A percentile compares a stretch with the other conserved stretches of the same genome.
These are phyloP conservation scores for Hymenoscyphus repandus DNA, from an alignment of 2,329 filamentous ascomycete genomes.

Conservation along the genomic window DNA sequence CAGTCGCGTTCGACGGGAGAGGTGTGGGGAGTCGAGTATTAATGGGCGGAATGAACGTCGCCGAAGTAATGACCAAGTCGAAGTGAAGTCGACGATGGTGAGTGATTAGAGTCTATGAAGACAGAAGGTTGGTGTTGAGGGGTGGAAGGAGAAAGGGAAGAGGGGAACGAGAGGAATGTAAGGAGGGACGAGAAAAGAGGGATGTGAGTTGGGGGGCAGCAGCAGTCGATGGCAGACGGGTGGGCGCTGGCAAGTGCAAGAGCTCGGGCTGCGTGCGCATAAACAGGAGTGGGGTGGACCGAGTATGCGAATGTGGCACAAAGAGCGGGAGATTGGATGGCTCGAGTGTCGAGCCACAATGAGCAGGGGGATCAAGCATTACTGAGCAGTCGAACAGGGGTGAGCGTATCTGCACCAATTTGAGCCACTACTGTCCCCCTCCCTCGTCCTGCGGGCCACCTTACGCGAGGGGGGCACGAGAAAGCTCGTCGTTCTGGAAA, in stretches of 20 bases:
- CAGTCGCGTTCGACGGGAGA: constrained; percentile 20
- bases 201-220: constrained; percentile 16
- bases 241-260: not conserved
- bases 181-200: constrained; percentile 14
- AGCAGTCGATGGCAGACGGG: constrained; percentile 14
- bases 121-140: constrained; percentile 9
- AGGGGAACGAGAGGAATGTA: constrained; percentile 10
- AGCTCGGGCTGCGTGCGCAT: no score
- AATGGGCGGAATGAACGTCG: constrained; percentile 24
- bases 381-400: constrained; percentile 8
- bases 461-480: not conserved
- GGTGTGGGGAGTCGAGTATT: constrained; percentile 12
- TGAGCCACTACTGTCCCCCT: not conserved
- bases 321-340: no score
- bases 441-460: not conserved
- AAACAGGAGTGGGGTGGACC: constrained; percentile 6
- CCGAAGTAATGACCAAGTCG: constrained; percentile 27
- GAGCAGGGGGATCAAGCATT: no score
- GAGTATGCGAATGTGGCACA: constrained; percentile 5
- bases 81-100: constrained; percentile 17
- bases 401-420: constrained; percentile 11
- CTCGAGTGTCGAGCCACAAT: no score
- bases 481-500: not conserved
- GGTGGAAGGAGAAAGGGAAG: constrained; percentile 26
- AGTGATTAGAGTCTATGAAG: constrained; percentile 12